phyloP scores from a whole-genome alignment of 2,329 filamentous ascomycete species.

The Neophaeococcomyces aloes region DNA sequence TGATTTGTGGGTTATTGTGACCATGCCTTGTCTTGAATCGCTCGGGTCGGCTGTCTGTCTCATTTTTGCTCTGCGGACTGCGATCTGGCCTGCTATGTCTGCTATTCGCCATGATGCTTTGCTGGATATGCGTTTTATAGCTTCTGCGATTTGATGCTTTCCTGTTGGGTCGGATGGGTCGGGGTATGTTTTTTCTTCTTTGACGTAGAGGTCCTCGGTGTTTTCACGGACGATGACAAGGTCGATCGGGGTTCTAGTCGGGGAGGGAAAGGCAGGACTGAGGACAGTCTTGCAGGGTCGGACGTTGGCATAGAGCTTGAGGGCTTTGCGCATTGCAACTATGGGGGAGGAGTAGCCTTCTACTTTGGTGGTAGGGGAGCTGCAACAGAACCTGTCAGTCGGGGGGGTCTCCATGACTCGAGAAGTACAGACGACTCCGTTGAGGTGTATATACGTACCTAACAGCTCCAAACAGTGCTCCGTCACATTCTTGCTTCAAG shows the following conservation, averaged over 20 bases:
- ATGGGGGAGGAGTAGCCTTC: slow-evolving; percentile 95
- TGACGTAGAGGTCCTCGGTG: slow-evolving; percentile 96
- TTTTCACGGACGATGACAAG: slow-evolving; percentile 98
- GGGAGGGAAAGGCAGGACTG: slow-evolving; percentile 31
- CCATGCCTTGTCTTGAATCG: slow-evolving; percentile 49
- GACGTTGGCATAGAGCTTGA: slow-evolving; percentile 95
- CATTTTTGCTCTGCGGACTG: slow-evolving; percentile 72
- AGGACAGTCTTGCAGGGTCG: slow-evolving; percentile 81
- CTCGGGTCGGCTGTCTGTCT: slow-evolving; percentile 45
- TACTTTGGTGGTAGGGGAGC: slow-evolving; percentile 77
- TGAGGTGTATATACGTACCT: slow-evolving; percentile 36
- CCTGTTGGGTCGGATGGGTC: slow-evolving; percentile 44
- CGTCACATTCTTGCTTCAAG: slow-evolving; percentile 86
- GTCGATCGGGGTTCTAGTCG: slow-evolving; percentile 59
- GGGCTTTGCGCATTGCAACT: slow-evolving; percentile 87
- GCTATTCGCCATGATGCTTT: slow-evolving; percentile 77
- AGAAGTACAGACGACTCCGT: background rate
- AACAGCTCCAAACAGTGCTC: slow-evolving; percentile 91
- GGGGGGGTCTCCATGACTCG: no score
- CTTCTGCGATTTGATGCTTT: slow-evolving; percentile 77
- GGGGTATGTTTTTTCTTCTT: slow-evolving; percentile 80
- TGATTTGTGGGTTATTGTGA: slow-evolving; percentile 97
- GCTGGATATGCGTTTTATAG: slow-evolving; percentile 93
- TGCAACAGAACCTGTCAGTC: slow-evolving; percentile 22
- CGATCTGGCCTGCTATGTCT: slow-evolving; percentile 89